These are phyloP conservation scores for Hemisphaericaspora subhashii DNA, from an alignment of 1,139 yeast species.

Conservation along the genomic window DNA sequence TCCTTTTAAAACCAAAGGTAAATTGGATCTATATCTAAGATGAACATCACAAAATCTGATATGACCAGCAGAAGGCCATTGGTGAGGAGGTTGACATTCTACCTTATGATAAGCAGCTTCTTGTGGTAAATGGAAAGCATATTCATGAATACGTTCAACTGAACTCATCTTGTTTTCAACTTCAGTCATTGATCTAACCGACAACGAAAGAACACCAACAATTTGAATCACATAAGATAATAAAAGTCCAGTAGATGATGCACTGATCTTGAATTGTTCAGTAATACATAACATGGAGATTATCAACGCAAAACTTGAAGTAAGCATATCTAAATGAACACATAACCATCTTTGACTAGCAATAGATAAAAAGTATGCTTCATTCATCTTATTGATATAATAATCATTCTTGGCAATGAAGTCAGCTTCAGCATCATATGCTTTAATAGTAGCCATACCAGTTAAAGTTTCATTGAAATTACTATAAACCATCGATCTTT, in stretches of 20 bases:
- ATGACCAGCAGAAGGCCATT: conserved; percentile 86
- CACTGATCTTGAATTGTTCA: conserved; percentile 38
- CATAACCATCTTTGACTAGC: conserved; percentile 49
- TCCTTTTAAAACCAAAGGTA: conserved; percentile 86
- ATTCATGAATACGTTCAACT: conserved; percentile 44
- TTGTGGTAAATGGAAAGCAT: conserved; percentile 56
- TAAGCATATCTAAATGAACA: conserved; percentile 41
- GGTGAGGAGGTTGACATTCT: conserved; percentile 67
- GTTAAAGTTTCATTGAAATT: conserved; percentile 47
- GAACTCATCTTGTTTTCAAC: conserved; percentile 51
- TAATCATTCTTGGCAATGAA: conserved; percentile 38
- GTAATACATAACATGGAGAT: conserved; percentile 43
- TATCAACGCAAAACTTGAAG: conserved; percentile 39
- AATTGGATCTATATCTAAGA: conserved; percentile 78
- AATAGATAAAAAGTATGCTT: conserved; percentile 42
- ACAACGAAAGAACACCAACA: conserved; percentile 43
- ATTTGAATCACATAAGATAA: conserved; percentile 45
- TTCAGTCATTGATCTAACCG: conserved; percentile 45
- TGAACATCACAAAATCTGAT: conserved; percentile 74
- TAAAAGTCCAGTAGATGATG: conserved; percentile 47
- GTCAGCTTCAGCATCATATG: conserved; percentile 31
- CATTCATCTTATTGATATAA: conserved; percentile 42
- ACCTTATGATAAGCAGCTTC: conserved; percentile 67
- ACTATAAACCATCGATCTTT: conserved; percentile 46
- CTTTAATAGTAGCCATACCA: conserved; percentile 46